Conservation (phyloP, 1,139 yeast species). For the Scheffersomyces titani region DNA sequence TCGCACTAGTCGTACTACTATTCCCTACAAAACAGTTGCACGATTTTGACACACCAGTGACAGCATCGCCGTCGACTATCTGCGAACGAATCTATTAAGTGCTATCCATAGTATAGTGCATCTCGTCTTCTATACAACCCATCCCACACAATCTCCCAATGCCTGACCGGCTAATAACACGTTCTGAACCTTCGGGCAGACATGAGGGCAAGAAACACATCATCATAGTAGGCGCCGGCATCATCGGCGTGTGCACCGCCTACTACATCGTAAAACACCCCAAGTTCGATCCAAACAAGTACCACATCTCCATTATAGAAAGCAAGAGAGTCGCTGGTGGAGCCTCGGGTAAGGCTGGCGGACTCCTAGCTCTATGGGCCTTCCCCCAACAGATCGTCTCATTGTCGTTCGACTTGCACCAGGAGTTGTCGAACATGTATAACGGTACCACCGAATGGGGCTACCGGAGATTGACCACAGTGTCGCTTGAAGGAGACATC, state of each 20-base stretch:
- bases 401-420: constrained; percentile 81
- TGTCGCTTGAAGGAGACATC: constrained; percentile 84
- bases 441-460: constrained; percentile 91
- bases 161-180: constrained; percentile 41
- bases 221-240: constrained; percentile 89
- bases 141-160: constrained; percentile 11
- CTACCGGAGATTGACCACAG: constrained; percentile 82
- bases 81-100: too few species aligned
- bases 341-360: constrained; percentile 98
- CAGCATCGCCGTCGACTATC: neutral
- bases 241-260: constrained; percentile 94
- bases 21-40: neutral
- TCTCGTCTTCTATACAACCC: neutral
- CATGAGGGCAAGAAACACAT: constrained; percentile 68
- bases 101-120: neutral
- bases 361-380: constrained; percentile 91
- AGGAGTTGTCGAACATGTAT: constrained; percentile 73
- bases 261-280: constrained; percentile 86
- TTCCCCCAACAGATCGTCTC: constrained; percentile 95
- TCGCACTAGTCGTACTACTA: neutral
- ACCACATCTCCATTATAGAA: constrained; percentile 86
- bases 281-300: constrained; percentile 64
- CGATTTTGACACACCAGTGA: neutral
- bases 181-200: constrained; percentile 52
- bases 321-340: constrained; percentile 95